Conservation (phyloP, 163 green algal genomes). For the Scenedesmus sp. region DNA sequence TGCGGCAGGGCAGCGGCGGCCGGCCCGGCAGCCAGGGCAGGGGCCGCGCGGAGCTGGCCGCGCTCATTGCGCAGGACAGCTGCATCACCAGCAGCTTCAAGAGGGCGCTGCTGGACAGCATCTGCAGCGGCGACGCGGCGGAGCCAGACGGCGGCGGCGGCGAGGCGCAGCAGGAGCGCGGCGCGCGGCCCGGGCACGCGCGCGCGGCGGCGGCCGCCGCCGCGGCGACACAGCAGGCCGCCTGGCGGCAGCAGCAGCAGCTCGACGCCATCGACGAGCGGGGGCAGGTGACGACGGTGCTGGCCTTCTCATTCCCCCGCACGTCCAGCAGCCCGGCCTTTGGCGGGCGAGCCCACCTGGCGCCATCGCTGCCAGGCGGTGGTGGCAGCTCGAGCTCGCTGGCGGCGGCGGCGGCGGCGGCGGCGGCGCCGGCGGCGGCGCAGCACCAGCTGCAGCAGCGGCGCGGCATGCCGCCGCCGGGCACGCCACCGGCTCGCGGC, state of each 20-base stretch:
- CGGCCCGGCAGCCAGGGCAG: not conserved
- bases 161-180: too few species aligned
- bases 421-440: not conserved
- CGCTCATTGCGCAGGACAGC: slow-evolving; percentile 17
- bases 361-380: slow-evolving; percentile 11
- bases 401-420: not conserved
- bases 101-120: slow-evolving; percentile 18
- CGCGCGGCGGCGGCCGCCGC: not conserved
- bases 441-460: not conserved
- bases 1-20: not conserved
- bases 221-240: too few species aligned
- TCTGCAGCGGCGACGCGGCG: not conserved
- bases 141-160: too few species aligned
- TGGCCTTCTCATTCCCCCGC: slow-evolving; percentile 36
- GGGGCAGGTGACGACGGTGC: slow-evolving; percentile 6
- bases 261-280: slow-evolving; percentile 30
- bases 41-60: not conserved
- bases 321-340: slow-evolving; percentile 20
- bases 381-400: not conserved
- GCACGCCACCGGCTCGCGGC: not conserved
- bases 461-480: not conserved
- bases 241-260: slow-evolving; percentile 2
- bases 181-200: too few species aligned
- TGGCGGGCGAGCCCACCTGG: not conserved
- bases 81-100: slow-evolving; percentile 41